Evolutionary conservation across 441 rosid species (phyloP).

Genomic region (Breynia disticha): DNA sequence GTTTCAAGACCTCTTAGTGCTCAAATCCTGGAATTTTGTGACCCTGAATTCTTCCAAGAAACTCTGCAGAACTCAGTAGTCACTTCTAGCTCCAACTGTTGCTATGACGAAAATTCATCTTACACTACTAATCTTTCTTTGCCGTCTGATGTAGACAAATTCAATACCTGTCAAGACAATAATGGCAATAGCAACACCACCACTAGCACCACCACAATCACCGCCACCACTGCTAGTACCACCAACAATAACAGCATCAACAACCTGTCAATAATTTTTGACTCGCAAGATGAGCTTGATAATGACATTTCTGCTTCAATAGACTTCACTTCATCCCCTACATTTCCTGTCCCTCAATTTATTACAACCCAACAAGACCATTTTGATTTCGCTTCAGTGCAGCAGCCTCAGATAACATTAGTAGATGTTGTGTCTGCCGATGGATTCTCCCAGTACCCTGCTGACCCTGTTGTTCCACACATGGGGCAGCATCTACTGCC

Average conservation of each 20-base stretch:
- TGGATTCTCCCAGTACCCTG: conserved; percentile 22
- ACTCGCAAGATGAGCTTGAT: conserved; percentile 57
- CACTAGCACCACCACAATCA: conserved; percentile 16
- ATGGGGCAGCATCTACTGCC: conserved; percentile 23
- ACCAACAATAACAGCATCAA: conserved; percentile 19
- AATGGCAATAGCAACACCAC: conserved; percentile 20
- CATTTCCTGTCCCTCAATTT: conserved; percentile 38
- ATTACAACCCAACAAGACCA: conserved; percentile 34
- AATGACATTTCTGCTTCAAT: conserved; percentile 79
- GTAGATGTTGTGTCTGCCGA: conserved; percentile 20
- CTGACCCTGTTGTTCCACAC: conserved; percentile 20
- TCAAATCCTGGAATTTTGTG: conserved; percentile 61
- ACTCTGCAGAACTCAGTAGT: conserved; percentile 67
- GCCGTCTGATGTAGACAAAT: conserved; percentile 24
- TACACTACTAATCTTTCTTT: conserved; percentile 21
- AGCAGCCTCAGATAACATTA: conserved; percentile 35
- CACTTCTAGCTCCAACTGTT: conserved; percentile 52
- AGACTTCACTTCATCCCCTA: conserved; percentile 61
- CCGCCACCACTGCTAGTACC: conserved; percentile 16
- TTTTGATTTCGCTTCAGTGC: conserved; percentile 49
- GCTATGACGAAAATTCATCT: conserved; percentile 39
- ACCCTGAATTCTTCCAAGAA: conserved; percentile 54
- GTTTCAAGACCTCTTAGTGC: conserved; percentile 60
- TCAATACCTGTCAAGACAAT: conserved; percentile 24
- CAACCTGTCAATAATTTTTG: conserved; percentile 45